A percentile compares a stretch with the other conserved stretches of the same genome.
Evolutionary conservation across 2,329 filamentous ascomycete genomes (phyloP).

Genomic region (Akanthomyces uredinophilus): DNA sequence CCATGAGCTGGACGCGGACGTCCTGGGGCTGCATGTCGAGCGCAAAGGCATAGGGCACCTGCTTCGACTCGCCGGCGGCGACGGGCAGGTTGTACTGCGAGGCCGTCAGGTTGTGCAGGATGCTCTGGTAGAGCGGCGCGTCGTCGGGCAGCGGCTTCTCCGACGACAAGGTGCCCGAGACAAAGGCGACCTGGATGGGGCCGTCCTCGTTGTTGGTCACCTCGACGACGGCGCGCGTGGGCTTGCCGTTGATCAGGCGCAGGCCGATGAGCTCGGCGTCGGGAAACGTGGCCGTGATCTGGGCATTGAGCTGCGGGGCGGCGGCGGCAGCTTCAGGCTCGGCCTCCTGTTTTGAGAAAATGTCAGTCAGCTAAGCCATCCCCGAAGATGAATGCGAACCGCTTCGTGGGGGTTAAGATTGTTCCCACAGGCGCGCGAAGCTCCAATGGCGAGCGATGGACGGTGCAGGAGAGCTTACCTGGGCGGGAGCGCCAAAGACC

Average conservation of each 20-base stretch:
- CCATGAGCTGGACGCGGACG: slow-evolving; percentile 69
- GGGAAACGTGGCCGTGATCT: slow-evolving; percentile 58
- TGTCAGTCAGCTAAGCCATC: slow-evolving; percentile 13
- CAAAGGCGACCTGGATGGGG: slow-evolving; percentile 68
- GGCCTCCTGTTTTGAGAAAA: slow-evolving; percentile 18
- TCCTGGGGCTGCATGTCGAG: slow-evolving; percentile 93
- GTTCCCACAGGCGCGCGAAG: background rate
- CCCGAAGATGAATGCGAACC: too few relatives aligned
- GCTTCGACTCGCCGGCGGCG: slow-evolving; percentile 69
- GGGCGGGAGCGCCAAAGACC: slow-evolving; percentile 59
- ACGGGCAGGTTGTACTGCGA: slow-evolving; percentile 69
- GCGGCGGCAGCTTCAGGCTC: slow-evolving; percentile 19
- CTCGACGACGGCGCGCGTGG: slow-evolving; percentile 76
- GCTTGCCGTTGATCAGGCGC: slow-evolving; percentile 88
- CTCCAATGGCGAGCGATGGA: background rate
- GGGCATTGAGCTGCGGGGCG: slow-evolving; percentile 49
- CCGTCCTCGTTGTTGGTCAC: slow-evolving; percentile 78
- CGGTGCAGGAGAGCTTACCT: slow-evolving; percentile 43
- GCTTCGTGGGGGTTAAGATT: too few relatives aligned
- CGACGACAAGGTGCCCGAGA: slow-evolving; percentile 68
- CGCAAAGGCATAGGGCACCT: slow-evolving; percentile 75
- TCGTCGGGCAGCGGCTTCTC: slow-evolving; percentile 46
- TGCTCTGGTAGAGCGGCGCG: slow-evolving; percentile 42
- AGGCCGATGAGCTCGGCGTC: slow-evolving; percentile 84
- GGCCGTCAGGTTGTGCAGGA: slow-evolving; percentile 81